Evolutionary conservation across 1,139 yeast species (phyloP).

Genomic region (Debaryomyces subglobosus): DNA sequence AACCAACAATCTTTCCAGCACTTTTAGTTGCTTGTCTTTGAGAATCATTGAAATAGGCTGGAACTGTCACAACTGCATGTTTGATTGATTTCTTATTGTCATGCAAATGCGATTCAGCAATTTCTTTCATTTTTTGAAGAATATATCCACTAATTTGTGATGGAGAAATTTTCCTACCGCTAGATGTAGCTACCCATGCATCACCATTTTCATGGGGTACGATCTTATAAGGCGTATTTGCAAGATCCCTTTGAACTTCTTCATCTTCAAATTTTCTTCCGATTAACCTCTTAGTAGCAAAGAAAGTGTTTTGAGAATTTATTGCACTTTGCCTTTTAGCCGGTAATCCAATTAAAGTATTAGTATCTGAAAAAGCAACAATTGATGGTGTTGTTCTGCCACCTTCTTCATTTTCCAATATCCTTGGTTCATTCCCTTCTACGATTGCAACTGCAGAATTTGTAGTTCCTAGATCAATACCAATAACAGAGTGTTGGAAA

Average conservation of each 20-base stretch:
- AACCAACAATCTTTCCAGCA: conserved; percentile 68
- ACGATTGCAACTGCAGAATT: conserved; percentile 80
- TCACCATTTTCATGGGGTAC: conserved; percentile 96
- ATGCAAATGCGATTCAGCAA: conserved; percentile 91
- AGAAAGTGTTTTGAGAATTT: conserved; percentile 96
- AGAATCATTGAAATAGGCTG: conserved; percentile 78
- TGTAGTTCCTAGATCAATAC: conserved; percentile 81
- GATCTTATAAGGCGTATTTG: conserved; percentile 85
- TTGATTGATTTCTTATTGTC: conserved; percentile 54
- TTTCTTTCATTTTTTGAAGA: conserved; percentile 94
- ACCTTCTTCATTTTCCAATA: conserved; percentile 85
- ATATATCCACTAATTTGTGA: conserved; percentile 98
- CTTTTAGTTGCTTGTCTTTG: conserved; percentile 78
- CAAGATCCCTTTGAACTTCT: conserved; percentile 66
- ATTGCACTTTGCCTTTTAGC: conserved; percentile 99
- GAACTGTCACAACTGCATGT: conserved; percentile 85
- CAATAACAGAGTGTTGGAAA: conserved; percentile 51
- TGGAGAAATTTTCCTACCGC: conserved; percentile 87
- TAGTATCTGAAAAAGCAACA: conserved; percentile 94
- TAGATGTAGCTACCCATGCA: conserved; percentile 98
- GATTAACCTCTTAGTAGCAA: conserved; percentile 96
- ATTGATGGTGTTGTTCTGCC: conserved; percentile 98
- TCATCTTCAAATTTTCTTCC: conserved; percentile 66
- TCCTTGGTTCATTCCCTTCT: conserved; percentile 51
- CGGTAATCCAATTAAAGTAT: conserved; percentile 92